phyloP scores from a whole-genome alignment of 306 rosid species.

The Prunus mira region DNA sequence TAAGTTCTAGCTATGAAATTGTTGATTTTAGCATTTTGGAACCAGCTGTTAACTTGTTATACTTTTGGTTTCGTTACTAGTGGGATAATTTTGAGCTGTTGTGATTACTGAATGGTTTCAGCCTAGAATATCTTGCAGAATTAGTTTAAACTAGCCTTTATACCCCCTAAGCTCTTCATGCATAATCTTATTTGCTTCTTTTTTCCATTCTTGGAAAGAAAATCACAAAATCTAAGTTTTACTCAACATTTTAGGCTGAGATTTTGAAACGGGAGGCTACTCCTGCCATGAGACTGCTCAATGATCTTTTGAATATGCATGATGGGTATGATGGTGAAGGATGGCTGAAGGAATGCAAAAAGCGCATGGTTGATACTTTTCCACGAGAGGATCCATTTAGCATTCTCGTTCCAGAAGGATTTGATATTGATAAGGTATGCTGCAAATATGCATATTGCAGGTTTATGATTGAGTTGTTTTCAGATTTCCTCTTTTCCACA shows the following conservation, averaged over 20 bases:
- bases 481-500: neutral
- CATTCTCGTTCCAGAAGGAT: constrained; percentile 83
- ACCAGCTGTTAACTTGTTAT: neutral
- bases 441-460: constrained; percentile 5
- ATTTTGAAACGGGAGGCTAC: constrained; percentile 84
- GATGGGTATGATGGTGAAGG: constrained; percentile 63
- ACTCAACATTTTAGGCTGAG: constrained; percentile 55
- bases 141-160: neutral
- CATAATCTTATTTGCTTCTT: neutral
- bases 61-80: neutral
- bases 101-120: constrained; percentile 8
- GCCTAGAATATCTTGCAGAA: constrained; percentile 19
- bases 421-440: constrained; percentile 79
- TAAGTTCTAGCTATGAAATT: neutral
- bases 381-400: constrained; percentile 95
- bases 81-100: neutral
- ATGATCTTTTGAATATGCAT: constrained; percentile 80
- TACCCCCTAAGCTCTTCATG: neutral
- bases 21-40: neutral
- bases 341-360: constrained; percentile 84
- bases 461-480: neutral
- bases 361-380: constrained; percentile 61
- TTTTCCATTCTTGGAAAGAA: neutral
- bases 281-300: constrained; percentile 88
- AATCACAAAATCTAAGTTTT: constrained; percentile 4